A percentile compares a stretch with the other conserved stretches of the same genome.
Conservation (phyloP, 257 asterid genomes). For the Ligustrum vulgare region DNA sequence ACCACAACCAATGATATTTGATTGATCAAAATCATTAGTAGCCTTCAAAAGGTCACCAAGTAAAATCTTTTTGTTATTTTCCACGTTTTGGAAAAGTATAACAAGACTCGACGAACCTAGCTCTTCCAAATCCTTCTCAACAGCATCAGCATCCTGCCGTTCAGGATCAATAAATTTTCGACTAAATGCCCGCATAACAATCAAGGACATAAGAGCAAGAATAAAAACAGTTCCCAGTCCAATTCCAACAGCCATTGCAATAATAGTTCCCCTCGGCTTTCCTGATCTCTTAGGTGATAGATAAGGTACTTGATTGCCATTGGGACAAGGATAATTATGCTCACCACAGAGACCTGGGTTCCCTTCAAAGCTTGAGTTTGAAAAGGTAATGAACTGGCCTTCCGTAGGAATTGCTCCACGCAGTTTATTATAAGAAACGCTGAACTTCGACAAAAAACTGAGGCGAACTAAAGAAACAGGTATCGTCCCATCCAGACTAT, state of each 20-base stretch:
- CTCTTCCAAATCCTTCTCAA: conserved; percentile 44
- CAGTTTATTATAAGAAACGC: conserved; percentile 62
- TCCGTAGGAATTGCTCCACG: conserved; percentile 59
- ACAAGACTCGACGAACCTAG: conserved; percentile 56
- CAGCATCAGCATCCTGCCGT: conserved; percentile 26
- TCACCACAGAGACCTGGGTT: conserved; percentile 62
- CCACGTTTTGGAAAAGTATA: conserved; percentile 57
- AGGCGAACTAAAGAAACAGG: conserved; percentile 56
- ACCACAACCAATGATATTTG: conserved; percentile 84
- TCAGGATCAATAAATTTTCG: conserved; percentile 44
- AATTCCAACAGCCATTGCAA: conserved; percentile 57
- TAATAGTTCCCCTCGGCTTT: conserved; percentile 30
- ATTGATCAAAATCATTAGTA: conserved; percentile 62
- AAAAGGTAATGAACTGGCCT: conserved; percentile 60
- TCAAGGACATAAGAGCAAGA: conserved; percentile 37
- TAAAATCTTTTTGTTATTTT: conserved; percentile 35
- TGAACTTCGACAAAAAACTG: conserved; percentile 59
- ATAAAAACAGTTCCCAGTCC: conserved; percentile 52
- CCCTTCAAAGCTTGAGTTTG: conserved; percentile 68
- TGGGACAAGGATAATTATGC: conserved; percentile 40
- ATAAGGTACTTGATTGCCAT: conserved; percentile 19
- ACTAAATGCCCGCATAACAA: conserved; percentile 35
- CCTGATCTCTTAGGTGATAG: conserved; percentile 25
- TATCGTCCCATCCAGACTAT: conserved; percentile 58
- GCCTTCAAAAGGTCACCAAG: conserved; percentile 67